These are phyloP conservation scores for Kalmanozyma brasiliensis DNA, from an alignment of 1,284 basidiomycete genomes.

Conservation along the genomic window DNA sequence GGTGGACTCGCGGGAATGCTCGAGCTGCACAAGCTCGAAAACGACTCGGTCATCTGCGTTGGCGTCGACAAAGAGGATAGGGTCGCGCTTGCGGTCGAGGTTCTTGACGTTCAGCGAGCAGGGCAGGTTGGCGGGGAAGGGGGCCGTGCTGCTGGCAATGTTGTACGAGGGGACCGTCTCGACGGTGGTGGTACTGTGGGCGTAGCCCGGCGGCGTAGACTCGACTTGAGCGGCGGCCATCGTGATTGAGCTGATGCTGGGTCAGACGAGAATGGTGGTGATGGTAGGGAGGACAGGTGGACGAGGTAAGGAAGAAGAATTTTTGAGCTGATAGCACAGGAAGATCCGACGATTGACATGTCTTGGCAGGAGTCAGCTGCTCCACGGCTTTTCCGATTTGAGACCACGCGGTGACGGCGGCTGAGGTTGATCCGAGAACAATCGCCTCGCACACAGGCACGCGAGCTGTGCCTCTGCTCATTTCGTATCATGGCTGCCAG, in stretches of 20 bases:
- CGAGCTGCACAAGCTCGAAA: constrained; percentile 39
- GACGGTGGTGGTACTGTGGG: constrained; percentile 35
- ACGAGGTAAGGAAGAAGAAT: constrained; percentile 3
- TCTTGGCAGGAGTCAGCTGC: neutral
- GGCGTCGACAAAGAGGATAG: constrained; percentile 33
- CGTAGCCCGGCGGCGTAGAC: constrained; percentile 21
- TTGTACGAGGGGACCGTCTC: constrained; percentile 40
- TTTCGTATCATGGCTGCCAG: too few relatives aligned
- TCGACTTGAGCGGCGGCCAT: constrained; percentile 24
- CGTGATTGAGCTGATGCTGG: neutral
- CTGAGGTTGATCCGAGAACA: too few relatives aligned
- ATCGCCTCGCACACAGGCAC: too few relatives aligned
- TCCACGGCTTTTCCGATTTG: neutral
- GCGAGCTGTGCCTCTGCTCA: too few relatives aligned
- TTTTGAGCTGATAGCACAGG: neutral
- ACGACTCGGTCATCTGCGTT: constrained; percentile 22
- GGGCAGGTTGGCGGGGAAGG: constrained; percentile 32
- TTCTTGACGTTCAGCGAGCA: constrained; percentile 46
- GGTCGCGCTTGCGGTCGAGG: constrained; percentile 29
- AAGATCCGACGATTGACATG: constrained; percentile 2
- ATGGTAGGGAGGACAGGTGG: constrained; percentile 5
- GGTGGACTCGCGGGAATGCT: constrained; percentile 9
- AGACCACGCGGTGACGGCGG: too few relatives aligned
- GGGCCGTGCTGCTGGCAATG: constrained; percentile 22
- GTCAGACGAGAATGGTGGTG: constrained; percentile 8